Base-by-base conservation (phyloP, 2,329 filamentous ascomycete genomes). In the Fusarium continuum region DNA sequence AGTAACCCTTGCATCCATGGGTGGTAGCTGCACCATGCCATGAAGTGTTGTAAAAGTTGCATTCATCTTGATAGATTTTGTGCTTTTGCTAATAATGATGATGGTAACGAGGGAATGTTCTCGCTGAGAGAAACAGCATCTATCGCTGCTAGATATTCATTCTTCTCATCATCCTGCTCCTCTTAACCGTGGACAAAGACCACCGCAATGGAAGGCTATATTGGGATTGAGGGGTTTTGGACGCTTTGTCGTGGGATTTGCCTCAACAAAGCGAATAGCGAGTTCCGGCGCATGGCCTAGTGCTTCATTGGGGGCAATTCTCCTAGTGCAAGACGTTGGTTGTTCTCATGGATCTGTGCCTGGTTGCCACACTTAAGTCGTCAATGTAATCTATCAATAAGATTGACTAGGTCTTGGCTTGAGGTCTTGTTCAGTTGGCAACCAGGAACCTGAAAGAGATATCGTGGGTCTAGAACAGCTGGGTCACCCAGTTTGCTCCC, bases 181-280 rank as follows among this genome's bases (percentile, higher is more conserved):
- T 22, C 40, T 34, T 39, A n/a, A 10, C 35, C 5, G 25, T 17
- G 35, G 28, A 55, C 51, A 64, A 61, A 55, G 55, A 46, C 62
- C 45, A 50, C n/a, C 25, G 31, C 28, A 55, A 40, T n/a, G 28
- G 38, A 38, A 22, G 44, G n/a, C 47, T 55, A 53, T 55, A 50
- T 48, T 62, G 32, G 48, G 41, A 32, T 40, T 25, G 54, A 54
- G 40, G 28, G 35, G 39, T 23, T 39, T n/a, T 22, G 28, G 46
- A 55, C 48, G 67, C 67, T 71, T 70, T 70, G 69, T 70, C 49
- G 28, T 14, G 22, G 35, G 28, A 28, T 53, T 55, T 31, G 29
- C 25, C n/a, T 39, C 29, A 22, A 55, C 65, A 69, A 67, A 71
- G 65, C 40, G 23, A 47, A n/a, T 47, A 55, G 55, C 60, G 59